Evolutionary conservation across 805 yeast species (phyloP).

Genomic region (Candida khao-thaluensis): DNA sequence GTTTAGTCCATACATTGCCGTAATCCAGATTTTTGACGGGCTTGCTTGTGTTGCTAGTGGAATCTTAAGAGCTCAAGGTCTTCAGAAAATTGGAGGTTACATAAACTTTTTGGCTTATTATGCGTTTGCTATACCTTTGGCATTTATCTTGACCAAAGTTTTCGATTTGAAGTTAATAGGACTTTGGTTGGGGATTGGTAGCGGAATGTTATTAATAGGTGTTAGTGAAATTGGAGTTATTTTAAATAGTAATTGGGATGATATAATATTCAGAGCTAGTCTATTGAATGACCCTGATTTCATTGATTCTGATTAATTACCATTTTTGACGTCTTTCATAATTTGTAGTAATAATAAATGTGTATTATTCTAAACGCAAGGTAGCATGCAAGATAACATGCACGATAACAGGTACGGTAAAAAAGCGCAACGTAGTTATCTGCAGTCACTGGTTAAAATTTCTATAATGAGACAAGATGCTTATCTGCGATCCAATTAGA

Average conservation of each 20-base stretch:
- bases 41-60: constrained; percentile 72
- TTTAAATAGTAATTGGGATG: constrained; percentile 52
- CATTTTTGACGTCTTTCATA: too few species aligned
- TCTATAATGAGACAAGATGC: too few species aligned
- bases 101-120: constrained; percentile 72
- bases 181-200: constrained; percentile 71
- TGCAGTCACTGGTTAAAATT: too few species aligned
- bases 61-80: constrained; percentile 71
- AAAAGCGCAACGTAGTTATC: too few species aligned
- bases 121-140: constrained; percentile 66
- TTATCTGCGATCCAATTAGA: too few species aligned
- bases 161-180: constrained; percentile 54
- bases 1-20: constrained; percentile 59
- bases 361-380: too few species aligned
- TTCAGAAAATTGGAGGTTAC: constrained; percentile 70
- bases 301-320: constrained; percentile 7
- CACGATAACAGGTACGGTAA: too few species aligned
- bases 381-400: too few species aligned
- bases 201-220: constrained; percentile 59
- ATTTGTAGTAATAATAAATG: too few species aligned
- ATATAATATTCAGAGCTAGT: constrained; percentile 38
- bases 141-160: constrained; percentile 51
- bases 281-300: constrained; percentile 10
- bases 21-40: constrained; percentile 69
- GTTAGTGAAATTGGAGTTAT: constrained; percentile 48